A percentile compares a stretch with the other conserved stretches of the same genome.
Conservation (phyloP, 2,329 filamentous ascomycete genomes). For the Botrytis porri region DNA sequence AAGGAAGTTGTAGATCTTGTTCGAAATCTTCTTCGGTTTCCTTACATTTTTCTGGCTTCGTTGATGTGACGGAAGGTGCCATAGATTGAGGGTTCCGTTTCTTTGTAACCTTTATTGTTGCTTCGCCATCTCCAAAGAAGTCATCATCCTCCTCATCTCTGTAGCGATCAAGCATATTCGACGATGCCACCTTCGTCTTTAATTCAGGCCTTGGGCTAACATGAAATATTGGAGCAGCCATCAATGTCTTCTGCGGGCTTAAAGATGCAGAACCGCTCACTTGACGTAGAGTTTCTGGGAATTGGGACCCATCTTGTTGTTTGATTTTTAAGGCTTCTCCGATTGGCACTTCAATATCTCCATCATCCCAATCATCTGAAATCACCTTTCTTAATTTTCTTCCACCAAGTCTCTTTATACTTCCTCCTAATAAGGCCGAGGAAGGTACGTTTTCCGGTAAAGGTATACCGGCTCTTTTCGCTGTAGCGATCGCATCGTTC, state of each 20-base stretch:
- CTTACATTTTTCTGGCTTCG: slow-evolving; percentile 48
- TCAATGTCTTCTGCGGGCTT: slow-evolving; percentile 50
- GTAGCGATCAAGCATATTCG: slow-evolving; percentile 60
- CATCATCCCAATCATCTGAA: slow-evolving; percentile 77
- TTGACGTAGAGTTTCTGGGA: slow-evolving; percentile 67
- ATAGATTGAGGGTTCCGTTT: slow-evolving; percentile 51
- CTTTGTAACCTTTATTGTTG: slow-evolving; percentile 68
- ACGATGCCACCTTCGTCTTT: slow-evolving; percentile 30
- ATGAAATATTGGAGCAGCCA: slow-evolving; percentile 37
- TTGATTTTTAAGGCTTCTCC: slow-evolving; percentile 63
- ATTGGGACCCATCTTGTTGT: slow-evolving; percentile 55
- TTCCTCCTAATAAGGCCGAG: slow-evolving; percentile 86
- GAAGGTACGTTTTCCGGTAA: slow-evolving; percentile 82
- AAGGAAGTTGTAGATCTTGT: slow-evolving; percentile 68
- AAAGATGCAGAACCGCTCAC: slow-evolving; percentile 49
- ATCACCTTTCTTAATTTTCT: slow-evolving; percentile 69
- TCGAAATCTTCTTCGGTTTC: slow-evolving; percentile 65
- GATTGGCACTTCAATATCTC: slow-evolving; percentile 69
- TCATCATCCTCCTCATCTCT: slow-evolving; percentile 61
- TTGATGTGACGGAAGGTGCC: slow-evolving; percentile 53
- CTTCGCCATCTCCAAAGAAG: slow-evolving; percentile 60
- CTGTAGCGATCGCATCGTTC: slow-evolving; percentile 80
- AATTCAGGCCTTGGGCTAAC: slow-evolving; percentile 30
- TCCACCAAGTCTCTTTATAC: slow-evolving; percentile 84
- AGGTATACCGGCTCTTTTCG: slow-evolving; percentile 85